A percentile compares a stretch with the other conserved stretches of the same genome.
phyloP scores from a whole-genome alignment of 257 asterid species.

The Solanum chaucha region DNA sequence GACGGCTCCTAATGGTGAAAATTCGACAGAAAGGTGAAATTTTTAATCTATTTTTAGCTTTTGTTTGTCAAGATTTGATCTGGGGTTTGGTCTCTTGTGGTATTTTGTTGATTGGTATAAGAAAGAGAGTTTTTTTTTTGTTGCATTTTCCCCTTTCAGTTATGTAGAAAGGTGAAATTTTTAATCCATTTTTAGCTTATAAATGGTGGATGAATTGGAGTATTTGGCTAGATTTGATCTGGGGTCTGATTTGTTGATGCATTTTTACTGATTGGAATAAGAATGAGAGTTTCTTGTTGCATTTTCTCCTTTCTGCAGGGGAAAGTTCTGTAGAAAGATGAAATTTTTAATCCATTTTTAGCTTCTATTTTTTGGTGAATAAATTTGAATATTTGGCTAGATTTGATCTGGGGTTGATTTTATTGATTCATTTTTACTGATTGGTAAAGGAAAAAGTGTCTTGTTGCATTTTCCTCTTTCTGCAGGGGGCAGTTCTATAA shows the following conservation, averaged over 20 bases:
- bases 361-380: not conserved
- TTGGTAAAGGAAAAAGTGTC: not conserved
- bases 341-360: not conserved
- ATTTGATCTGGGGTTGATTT: not conserved
- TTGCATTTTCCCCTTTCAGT: not conserved
- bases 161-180: not conserved
- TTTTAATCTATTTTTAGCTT: not conserved
- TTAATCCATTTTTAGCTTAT: not conserved
- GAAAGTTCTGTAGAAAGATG: not conserved
- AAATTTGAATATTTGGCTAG: not conserved
- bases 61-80: not conserved
- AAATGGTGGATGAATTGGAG: not conserved
- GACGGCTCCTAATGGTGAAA: not conserved
- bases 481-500: not conserved
- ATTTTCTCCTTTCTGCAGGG: not conserved
- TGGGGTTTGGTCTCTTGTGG: not conserved
- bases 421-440: not conserved
- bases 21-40: not conserved
- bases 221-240: not conserved
- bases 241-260: not conserved
- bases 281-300: not conserved
- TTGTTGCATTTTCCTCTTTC: not conserved
- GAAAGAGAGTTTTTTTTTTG: not conserved
- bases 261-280: not conserved
- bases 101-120: not conserved